Conservation (phyloP, 169 alveolate genomes). For the Eimeria praecox region DNA sequence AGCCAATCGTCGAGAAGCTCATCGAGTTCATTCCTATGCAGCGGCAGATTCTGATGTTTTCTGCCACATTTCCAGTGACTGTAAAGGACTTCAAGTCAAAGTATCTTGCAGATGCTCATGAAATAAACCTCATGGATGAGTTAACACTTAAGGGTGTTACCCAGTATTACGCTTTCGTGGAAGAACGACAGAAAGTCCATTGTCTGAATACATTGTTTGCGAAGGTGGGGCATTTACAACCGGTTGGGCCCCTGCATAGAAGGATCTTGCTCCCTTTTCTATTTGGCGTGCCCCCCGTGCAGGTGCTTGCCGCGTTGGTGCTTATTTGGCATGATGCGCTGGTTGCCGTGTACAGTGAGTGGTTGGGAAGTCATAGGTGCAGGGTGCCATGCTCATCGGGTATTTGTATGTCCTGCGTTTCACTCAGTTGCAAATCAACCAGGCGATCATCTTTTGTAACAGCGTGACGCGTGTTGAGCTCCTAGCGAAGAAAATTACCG, state of each 20-base stretch:
- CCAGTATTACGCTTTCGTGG: conserved; percentile 98
- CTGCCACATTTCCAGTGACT: conserved; percentile 99
- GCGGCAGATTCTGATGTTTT: conserved; percentile 96
- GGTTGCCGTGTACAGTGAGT: neutral
- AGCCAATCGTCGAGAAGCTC: conserved; percentile 97
- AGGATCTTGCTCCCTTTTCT: neutral
- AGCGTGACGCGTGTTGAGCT: conserved; percentile 99
- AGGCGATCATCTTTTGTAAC: conserved; percentile 99
- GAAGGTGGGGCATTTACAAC: conserved; percentile 85
- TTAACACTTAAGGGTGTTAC: conserved; percentile 99
- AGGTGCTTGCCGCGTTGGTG: neutral
- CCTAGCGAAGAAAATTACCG: conserved; percentile 99
- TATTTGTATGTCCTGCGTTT: neutral
- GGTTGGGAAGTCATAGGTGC: neutral
- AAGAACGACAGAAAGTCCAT: conserved; percentile 99
- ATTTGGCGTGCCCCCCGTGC: neutral
- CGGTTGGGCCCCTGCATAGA: neutral
- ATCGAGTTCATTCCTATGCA: conserved; percentile 95
- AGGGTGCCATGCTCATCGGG: neutral
- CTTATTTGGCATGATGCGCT: neutral
- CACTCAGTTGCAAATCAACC: conserved; percentile 96
- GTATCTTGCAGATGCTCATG: conserved; percentile 97
- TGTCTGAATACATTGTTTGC: conserved; percentile 98
- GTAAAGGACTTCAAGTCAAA: conserved; percentile 97
- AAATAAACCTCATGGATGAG: conserved; percentile 99